These are phyloP conservation scores for Trifolium subterraneum DNA, from an alignment of 306 rosid species.

Conservation along the genomic window DNA sequence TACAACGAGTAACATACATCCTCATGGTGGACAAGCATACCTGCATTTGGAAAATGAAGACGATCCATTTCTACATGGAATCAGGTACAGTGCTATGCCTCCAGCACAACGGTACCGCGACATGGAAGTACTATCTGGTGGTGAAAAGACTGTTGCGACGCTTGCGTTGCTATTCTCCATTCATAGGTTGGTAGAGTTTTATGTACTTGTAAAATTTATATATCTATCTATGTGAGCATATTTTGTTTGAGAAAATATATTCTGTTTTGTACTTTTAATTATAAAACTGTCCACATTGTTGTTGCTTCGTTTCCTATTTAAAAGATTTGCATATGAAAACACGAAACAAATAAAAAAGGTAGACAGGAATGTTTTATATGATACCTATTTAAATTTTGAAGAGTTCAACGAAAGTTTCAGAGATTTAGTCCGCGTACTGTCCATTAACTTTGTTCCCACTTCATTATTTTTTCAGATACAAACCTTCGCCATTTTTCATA, in stretches of 20 bases:
- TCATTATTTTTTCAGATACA: constrained; percentile 62
- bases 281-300: background rate
- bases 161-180: constrained; percentile 91
- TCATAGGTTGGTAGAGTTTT: constrained; percentile 60
- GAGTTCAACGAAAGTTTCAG: background rate
- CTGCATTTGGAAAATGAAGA: constrained; percentile 92
- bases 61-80: constrained; percentile 93
- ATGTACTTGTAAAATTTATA: background rate
- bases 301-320: no score
- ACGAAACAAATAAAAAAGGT: no score
- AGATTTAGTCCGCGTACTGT: background rate
- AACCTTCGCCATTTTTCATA: constrained; percentile 97
- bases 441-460: constrained; percentile 24
- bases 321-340: background rate
- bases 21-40: constrained; percentile 86
- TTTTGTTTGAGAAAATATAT: background rate
- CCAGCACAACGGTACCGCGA: constrained; percentile 93
- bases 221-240: background rate
- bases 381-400: no score
- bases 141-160: constrained; percentile 97
- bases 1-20: constrained; percentile 87
- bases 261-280: no score
- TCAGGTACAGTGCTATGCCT: constrained; percentile 95
- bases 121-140: constrained; percentile 95
- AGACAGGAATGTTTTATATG: no score